Evolutionary conservation across 1,284 basidiomycete species (phyloP), one percentile per base, ranked within the genome.

Genomic region (Rhodotorula sp.): DNA sequence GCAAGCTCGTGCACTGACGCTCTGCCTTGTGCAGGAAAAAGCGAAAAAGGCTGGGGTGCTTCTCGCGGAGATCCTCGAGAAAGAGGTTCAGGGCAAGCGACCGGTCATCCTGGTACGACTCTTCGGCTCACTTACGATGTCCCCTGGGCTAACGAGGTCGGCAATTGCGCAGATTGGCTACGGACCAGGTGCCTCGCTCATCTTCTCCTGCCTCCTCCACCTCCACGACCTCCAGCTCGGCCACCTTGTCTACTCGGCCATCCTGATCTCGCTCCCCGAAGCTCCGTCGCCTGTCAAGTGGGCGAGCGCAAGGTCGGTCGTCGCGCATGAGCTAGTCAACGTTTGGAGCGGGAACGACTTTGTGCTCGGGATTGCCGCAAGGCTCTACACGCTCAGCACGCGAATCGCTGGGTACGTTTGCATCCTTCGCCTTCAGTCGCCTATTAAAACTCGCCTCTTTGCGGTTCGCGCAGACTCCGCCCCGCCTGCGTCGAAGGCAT

Each of bases 71-170:
- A 84, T 85, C 11, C 79, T 86, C 29, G 79, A 82, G 52, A 82
- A 84, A 67, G 79, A 82, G 34, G 82, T 85, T 0, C 85, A 86
- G 74, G 85, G 85, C 11, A 82, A 84, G 71, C 79, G 85, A 1
- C 85, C 85, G 0, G 82, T 84, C 4, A 77, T 83, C 0, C 77
- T 86, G n/a, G 60, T 61, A 51, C 36, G 60, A 57, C 46, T 22
- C 57, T 58, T n/a, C 32, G 10, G 11, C 39, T 49, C 27, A 24
- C 24, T 39, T n/a, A 24, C 19, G 4, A 8, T 13, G 29, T 2
- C 44, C 55, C 32, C 7, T 19, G 55, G 20, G 17, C 55, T 13
- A 1, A 8, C 51, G 9, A 13, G 9, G 17, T 2, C 15, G n/a
- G 17, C 29, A 17, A 2, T 20, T 5, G 20, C n/a, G 9, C 36